Evolutionary conservation across 306 rosid species (phyloP), one percentile per base, ranked within the genome.

Genomic region (Canavalia ensiformis): DNA sequence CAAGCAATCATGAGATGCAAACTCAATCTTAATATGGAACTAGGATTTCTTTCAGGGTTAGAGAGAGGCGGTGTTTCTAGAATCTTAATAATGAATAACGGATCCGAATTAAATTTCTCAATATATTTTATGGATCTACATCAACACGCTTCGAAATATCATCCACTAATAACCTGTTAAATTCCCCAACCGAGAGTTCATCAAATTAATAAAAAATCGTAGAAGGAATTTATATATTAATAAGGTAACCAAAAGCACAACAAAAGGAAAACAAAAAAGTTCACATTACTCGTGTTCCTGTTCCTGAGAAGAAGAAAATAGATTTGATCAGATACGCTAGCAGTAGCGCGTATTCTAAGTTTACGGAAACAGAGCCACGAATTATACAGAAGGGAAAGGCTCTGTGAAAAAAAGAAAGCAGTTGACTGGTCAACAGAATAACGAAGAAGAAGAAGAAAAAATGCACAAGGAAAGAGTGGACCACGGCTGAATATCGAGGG

Each of bases 81-180:
- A 74, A 74, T 82, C 42, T 46, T 31, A 75, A 44, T 55, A 13
- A 54, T 2, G 55, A 74, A 34, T 64, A 18, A 56, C 34, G 70
- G 68, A 74, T 44, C 76, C 35, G 29, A 72, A 72, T 13, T 54
- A 63, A 67, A 35, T 41, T 28, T 3, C 29, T 49, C 62, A 44
- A 77, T 18, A 18, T 18, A 74, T 65, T 46, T 57, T 33, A 39
- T 79, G 13, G 64, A 35, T 46, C 31, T 11, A 35, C 70, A 57
- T 75, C 39, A 68, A 46, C 8, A 66, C 46, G 33, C 62, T 9
- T 73, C 4, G 28, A 51, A 73, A 37, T 6, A 72, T 29, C 7
- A 72, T 30, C 30, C 6, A 39, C 6, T 2, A 62, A 6, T 33
- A 73, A 39, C 56, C 44, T 13, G 8, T 11, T 25, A 37, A 81